Percentiles rank a stretch among this genome's conserved stretches.
Evolutionary conservation across 2,329 filamentous ascomycete genomes (phyloP).

Genomic region (Madurella fahalii): DNA sequence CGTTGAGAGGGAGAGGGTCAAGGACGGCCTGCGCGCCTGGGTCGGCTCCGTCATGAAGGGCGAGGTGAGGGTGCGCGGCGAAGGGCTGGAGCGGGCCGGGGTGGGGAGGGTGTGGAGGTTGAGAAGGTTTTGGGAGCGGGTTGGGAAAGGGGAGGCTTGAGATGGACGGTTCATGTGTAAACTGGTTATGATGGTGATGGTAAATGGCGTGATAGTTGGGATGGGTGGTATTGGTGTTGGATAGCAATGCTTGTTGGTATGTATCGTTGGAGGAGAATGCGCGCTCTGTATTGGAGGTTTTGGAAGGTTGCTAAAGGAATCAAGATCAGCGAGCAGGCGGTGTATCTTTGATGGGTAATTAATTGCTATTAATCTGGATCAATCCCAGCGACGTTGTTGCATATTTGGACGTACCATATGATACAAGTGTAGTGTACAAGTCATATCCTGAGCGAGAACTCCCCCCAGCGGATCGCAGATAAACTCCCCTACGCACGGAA

Average conservation of each 20-base stretch:
- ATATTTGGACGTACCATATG: conserved; percentile 6
- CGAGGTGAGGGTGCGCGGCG: conserved; percentile 47
- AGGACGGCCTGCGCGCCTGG: conserved; percentile 63
- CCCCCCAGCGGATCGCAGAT: background rate
- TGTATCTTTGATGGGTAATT: no score
- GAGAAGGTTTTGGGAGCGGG: conserved; percentile 62
- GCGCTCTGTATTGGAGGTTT: background rate
- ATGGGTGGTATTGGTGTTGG: background rate
- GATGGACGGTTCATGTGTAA: background rate
- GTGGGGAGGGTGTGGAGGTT: conserved; percentile 58
- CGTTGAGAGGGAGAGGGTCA: conserved; percentile 63
- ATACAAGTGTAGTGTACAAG: conserved; percentile 12
- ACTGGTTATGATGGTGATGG: no score
- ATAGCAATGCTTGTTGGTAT: background rate
- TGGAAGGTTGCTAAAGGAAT: background rate
- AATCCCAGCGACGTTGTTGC: background rate
- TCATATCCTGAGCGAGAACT: background rate
- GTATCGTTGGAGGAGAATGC: background rate
- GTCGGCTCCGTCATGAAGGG: conserved; percentile 56
- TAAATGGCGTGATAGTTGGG: no score
- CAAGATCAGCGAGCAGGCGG: no score
- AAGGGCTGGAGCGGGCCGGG: conserved; percentile 48
- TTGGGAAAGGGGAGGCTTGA: conserved; percentile 42
- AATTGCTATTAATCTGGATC: no score
- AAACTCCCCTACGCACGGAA: conserved; percentile 35